Evolutionary conservation across 2,329 filamentous ascomycete genomes (phyloP).

Genomic region (Lojkania enalia): DNA sequence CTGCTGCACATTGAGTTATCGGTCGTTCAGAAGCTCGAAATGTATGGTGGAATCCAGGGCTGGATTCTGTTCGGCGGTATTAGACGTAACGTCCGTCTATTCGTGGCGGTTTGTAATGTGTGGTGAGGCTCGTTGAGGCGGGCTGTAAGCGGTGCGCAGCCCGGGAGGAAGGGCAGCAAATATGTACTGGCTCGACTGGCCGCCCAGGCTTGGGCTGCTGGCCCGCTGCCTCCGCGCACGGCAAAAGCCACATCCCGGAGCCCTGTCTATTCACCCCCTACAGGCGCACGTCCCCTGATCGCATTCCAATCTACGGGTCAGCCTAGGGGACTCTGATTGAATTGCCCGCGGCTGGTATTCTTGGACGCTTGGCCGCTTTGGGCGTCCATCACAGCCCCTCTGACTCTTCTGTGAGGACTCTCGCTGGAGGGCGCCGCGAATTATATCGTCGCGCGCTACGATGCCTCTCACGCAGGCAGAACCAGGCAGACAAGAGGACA

Average conservation of each 20-base stretch:
- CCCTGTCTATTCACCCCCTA: not conserved
- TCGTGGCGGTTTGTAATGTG: no score
- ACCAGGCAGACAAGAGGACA: not conserved
- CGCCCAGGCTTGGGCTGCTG: not conserved
- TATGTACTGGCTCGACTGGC: not conserved
- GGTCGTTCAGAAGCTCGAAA: conserved; percentile 18
- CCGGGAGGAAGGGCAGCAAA: not conserved
- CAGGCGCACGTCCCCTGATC: conserved; percentile 18
- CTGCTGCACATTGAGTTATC: conserved; percentile 43
- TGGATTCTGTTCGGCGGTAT: conserved; percentile 21
- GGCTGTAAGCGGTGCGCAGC: conserved; percentile 10
- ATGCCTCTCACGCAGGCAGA: not conserved
- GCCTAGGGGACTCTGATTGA: conserved; percentile 25
- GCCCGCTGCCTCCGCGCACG: conserved; percentile 3
- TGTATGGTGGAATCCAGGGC: conserved; percentile 43
- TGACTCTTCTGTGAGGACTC: conserved; percentile 1
- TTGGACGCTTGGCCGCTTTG: conserved; percentile 7
- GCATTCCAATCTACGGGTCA: conserved; percentile 36
- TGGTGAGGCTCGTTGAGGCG: conserved; percentile 27
- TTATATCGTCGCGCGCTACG: not conserved
- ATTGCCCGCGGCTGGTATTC: conserved; percentile 22
- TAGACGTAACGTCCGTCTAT: conserved; percentile 25
- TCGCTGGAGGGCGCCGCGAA: not conserved
- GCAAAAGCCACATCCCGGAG: conserved; percentile 12
- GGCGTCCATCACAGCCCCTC: not conserved